A percentile compares a stretch with the other conserved stretches of the same genome.
These are phyloP conservation scores for Diutina mesorugosa DNA, from an alignment of 1,139 yeast species.

Conservation along the genomic window DNA sequence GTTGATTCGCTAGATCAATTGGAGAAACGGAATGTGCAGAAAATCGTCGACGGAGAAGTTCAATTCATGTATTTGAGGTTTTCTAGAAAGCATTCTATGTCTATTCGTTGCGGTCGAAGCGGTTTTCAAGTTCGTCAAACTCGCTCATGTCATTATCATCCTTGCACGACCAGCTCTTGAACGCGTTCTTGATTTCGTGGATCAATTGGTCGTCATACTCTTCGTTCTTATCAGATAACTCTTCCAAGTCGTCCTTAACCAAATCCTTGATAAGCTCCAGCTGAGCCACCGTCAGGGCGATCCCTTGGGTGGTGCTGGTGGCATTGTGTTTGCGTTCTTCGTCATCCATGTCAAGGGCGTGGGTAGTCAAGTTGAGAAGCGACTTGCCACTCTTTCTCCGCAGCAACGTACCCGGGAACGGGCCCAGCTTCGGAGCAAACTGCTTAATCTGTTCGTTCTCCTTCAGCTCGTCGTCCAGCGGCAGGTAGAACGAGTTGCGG, in stretches of 20 bases:
- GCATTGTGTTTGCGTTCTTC: slow-evolving; percentile 28
- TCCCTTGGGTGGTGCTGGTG: background rate
- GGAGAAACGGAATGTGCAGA: too few species aligned
- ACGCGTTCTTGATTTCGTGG: background rate
- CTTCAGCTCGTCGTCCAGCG: slow-evolving; percentile 7
- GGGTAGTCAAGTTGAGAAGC: slow-evolving; percentile 50
- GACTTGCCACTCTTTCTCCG: slow-evolving; percentile 68
- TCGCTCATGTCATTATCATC: background rate
- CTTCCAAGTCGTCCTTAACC: background rate
- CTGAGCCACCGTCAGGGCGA: background rate
- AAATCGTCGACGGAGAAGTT: too few species aligned
- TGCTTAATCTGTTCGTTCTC: slow-evolving; percentile 23
- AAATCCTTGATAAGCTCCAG: background rate
- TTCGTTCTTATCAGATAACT: background rate
- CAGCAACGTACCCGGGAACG: slow-evolving; percentile 40
- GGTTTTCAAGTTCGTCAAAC: background rate
- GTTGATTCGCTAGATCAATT: too few species aligned
- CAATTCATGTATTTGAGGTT: too few species aligned
- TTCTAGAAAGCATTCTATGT: too few species aligned
- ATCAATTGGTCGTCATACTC: background rate
- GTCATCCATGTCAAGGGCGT: slow-evolving; percentile 51
- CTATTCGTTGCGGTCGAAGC: background rate
- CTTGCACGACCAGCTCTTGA: background rate
- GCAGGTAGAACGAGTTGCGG: slow-evolving; percentile 7
- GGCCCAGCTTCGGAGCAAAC: slow-evolving; percentile 32